These are phyloP conservation scores for Mercurialis annua DNA, from an alignment of 345 rosid species.

Conservation along the genomic window DNA sequence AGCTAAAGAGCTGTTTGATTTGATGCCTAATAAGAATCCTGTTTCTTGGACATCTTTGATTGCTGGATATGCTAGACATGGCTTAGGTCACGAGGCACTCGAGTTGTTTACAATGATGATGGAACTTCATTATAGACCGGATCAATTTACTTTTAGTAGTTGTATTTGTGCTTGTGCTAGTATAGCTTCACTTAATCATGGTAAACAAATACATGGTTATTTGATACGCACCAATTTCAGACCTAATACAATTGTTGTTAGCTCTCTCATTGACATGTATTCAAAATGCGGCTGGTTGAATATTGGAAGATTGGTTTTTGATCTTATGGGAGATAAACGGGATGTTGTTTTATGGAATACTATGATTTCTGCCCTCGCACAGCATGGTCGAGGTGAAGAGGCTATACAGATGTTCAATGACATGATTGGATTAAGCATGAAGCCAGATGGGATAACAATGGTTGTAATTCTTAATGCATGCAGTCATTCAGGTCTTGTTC, in stretches of 20 bases:
- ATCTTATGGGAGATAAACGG: conserved; percentile 34
- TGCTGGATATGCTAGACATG: conserved; percentile 66
- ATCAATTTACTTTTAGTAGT: conserved; percentile 78
- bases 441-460: conserved; percentile 61
- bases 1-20: conserved; percentile 48
- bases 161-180: conserved; percentile 76
- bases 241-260: conserved; percentile 55
- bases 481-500: conserved; percentile 60
- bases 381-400: conserved; percentile 63
- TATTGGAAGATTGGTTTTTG: conserved; percentile 49
- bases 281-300: conserved; percentile 63
- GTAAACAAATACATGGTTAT: conserved; percentile 66
- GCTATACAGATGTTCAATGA: conserved; percentile 45
- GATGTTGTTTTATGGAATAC: conserved; percentile 76
- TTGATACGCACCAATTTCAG: conserved; percentile 45
- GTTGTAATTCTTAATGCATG: conserved; percentile 62
- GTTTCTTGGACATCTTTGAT: conserved; percentile 81
- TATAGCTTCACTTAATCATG: conserved; percentile 56
- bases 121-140: conserved; percentile 41
- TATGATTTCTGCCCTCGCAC: conserved; percentile 73
- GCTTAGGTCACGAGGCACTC: conserved; percentile 46
- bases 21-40: conserved; percentile 61
- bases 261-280: conserved; percentile 88
- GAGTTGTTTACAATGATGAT: conserved; percentile 54
- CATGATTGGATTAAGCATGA: conserved; percentile 46